These are phyloP conservation scores for Isabelozyma heimii DNA, from an alignment of 805 yeast species.

Conservation along the genomic window DNA sequence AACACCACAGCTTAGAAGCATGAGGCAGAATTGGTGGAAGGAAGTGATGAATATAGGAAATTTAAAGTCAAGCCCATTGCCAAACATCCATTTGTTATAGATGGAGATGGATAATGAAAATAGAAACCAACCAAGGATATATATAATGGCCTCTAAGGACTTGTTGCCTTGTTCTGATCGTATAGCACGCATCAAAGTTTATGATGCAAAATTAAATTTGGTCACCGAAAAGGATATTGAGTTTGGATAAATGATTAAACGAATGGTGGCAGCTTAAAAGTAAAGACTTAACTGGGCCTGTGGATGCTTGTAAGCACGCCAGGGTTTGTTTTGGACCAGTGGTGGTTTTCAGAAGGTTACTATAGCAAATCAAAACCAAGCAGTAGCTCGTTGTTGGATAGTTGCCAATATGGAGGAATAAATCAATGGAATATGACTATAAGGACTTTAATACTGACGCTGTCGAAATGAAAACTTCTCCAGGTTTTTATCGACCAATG, in stretches of 20 bases:
- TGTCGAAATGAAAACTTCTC: too few species aligned
- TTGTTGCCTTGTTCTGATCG: not conserved
- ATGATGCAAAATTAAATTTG: not conserved
- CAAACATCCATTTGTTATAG: constrained; percentile 98
- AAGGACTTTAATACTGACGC: too few species aligned
- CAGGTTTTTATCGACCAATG: too few species aligned
- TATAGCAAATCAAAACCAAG: too few species aligned
- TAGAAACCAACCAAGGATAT: constrained; percentile 62
- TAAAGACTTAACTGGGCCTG: too few species aligned
- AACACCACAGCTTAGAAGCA: constrained; percentile 48
- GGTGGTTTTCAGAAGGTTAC: too few species aligned
- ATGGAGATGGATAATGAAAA: constrained; percentile 69
- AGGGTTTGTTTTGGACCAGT: too few species aligned
- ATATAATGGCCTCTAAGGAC: constrained; percentile 20
- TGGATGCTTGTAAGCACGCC: too few species aligned
- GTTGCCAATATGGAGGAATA: too few species aligned
- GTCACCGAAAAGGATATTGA: not conserved
- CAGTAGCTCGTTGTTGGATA: too few species aligned
- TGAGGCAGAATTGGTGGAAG: constrained; percentile 74
- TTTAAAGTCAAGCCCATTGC: constrained; percentile 69
- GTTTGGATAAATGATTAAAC: not conserved
- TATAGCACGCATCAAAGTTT: not conserved
- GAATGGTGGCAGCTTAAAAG: too few species aligned
- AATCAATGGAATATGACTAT: too few species aligned
- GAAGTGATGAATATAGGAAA: constrained; percentile 86